phyloP scores from a whole-genome alignment of 768 basidiomycete species.

The Stropharia rugosoannulata region DNA sequence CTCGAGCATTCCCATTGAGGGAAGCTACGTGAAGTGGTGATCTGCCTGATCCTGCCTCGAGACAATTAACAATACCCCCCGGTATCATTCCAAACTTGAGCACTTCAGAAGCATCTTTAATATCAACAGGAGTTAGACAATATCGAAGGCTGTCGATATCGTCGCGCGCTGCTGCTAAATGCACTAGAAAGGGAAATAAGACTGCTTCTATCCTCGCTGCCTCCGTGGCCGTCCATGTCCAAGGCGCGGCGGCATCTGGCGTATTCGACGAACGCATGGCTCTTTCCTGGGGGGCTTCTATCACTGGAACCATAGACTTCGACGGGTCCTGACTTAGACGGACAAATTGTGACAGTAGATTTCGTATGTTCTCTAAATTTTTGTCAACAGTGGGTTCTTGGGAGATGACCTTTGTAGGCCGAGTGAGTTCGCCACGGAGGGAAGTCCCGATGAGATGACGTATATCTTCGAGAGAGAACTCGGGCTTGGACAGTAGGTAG shows the following conservation, averaged over 20 bases:
- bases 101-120: constrained; percentile 25
- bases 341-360: constrained; percentile 66
- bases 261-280: constrained; percentile 30
- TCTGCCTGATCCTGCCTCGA: constrained; percentile 68
- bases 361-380: constrained; percentile 60
- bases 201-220: constrained; percentile 67
- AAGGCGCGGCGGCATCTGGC: constrained; percentile 57
- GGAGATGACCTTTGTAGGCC: constrained; percentile 40
- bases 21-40: constrained; percentile 81
- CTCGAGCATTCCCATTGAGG: constrained; percentile 55
- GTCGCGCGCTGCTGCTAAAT: constrained; percentile 73
- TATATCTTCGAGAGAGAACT: constrained; percentile 66
- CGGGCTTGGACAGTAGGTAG: constrained; percentile 86
- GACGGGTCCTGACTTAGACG: constrained; percentile 49
- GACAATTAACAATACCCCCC: constrained; percentile 71
- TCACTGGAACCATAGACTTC: constrained; percentile 29
- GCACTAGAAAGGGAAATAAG: constrained; percentile 75
- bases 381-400: constrained; percentile 44
- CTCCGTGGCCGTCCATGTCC: constrained; percentile 80
- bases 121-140: constrained; percentile 45
- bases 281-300: constrained; percentile 33
- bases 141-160: constrained; percentile 62
- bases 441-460: constrained; percentile 74
- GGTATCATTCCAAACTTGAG: constrained; percentile 41
- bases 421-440: constrained; percentile 86